These are phyloP conservation scores for Tricholoma hemisulphureum DNA, from an alignment of 768 basidiomycete genomes.

Conservation along the genomic window DNA sequence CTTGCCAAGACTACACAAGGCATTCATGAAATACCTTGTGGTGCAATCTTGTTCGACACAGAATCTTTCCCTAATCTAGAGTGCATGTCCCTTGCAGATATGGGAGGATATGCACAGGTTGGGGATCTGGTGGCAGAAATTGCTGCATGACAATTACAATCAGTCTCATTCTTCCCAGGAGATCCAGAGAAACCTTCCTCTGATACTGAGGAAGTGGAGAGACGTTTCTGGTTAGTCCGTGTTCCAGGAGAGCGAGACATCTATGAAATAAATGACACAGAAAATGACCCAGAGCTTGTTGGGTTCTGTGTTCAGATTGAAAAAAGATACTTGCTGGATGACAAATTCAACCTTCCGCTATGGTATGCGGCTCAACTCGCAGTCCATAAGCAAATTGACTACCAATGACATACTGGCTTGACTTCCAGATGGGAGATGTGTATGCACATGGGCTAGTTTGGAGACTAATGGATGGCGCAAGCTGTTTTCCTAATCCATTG, in stretches of 20 bases:
- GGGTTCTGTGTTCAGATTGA: neutral
- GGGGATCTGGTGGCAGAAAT: neutral
- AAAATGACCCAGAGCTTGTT: neutral
- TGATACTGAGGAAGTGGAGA: neutral
- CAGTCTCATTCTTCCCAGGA: neutral
- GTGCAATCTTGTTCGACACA: neutral
- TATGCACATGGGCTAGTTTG: neutral
- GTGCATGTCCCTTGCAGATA: neutral
- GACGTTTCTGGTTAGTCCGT: neutral
- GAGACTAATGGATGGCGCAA: neutral
- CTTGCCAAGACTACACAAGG: neutral
- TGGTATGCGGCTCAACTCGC: slow-evolving; percentile 2
- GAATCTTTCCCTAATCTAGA: neutral
- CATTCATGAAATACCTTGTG: neutral
- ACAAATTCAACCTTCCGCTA: slow-evolving; percentile 2
- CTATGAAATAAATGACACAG: neutral
- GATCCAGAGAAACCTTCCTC: neutral
- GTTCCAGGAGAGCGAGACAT: neutral
- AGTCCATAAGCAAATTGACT: neutral
- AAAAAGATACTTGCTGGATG: neutral
- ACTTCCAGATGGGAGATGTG: slow-evolving; percentile 5
- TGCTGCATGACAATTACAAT: neutral
- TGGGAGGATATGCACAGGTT: neutral
- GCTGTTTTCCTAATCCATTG: neutral
- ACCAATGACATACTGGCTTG: neutral